These are phyloP conservation scores for Fusarium piperis DNA, from an alignment of 2,329 filamentous ascomycete genomes.

Conservation along the genomic window DNA sequence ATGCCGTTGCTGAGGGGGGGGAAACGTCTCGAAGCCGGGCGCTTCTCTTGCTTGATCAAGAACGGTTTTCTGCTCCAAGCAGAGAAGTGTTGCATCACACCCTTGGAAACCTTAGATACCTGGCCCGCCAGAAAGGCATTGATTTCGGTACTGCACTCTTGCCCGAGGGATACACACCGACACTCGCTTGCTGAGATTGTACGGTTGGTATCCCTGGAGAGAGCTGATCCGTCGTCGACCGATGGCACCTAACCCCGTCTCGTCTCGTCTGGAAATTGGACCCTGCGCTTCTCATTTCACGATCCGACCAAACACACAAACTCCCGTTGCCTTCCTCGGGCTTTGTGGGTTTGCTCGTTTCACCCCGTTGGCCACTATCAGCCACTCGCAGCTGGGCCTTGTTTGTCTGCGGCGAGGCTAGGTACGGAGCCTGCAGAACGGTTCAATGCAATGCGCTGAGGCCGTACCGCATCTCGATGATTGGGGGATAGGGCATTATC, in stretches of 20 bases:
- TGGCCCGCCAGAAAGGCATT: neutral
- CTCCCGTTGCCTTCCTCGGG: conserved; percentile 10
- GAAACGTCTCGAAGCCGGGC: neutral
- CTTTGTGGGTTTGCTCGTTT: conserved; percentile 14
- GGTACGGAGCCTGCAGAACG: neutral
- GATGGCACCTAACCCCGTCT: conserved; percentile 27
- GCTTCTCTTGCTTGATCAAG: conserved; percentile 5
- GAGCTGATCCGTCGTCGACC: conserved; percentile 29
- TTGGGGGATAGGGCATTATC: neutral
- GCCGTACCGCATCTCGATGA: conserved; percentile 3
- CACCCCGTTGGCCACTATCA: neutral
- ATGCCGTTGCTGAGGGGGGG: conserved; percentile 14
- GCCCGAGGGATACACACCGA: conserved; percentile 20
- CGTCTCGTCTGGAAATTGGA: conserved; percentile 29
- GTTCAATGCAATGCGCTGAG: conserved; percentile 1
- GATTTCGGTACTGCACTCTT: conserved; percentile 15
- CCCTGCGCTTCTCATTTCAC: conserved; percentile 31
- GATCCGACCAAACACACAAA: conserved; percentile 21
- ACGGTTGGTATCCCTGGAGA: conserved; percentile 22
- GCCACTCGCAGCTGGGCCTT: conserved; percentile 7
- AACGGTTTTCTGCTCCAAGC: conserved; percentile 14
- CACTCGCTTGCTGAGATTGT: conserved; percentile 26
- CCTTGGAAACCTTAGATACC: conserved; percentile 14
- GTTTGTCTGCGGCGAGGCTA: conserved; percentile 9
- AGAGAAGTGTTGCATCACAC: conserved; percentile 23